These are phyloP conservation scores for Falciphora oryzae DNA, from an alignment of 2,329 filamentous ascomycete species.

Conservation along the genomic window DNA sequence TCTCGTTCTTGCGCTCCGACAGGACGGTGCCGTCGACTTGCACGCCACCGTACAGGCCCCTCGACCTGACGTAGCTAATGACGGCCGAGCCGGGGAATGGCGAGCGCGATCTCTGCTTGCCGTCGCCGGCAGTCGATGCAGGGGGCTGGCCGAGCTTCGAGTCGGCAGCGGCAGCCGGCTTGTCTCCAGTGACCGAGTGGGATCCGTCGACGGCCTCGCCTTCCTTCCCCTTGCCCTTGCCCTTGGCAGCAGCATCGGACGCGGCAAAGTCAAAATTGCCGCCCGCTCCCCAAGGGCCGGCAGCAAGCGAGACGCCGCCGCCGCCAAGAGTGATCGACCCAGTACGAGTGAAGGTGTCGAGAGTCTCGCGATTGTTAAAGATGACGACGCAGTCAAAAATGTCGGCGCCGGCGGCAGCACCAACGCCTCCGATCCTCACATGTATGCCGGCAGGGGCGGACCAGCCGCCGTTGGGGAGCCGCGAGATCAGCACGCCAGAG, in stretches of 20 bases:
- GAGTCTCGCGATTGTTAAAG: constrained; percentile 71
- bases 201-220: constrained; percentile 12
- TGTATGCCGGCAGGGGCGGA: constrained; percentile 78
- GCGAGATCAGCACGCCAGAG: constrained; percentile 53
- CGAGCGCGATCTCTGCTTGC: constrained; percentile 18
- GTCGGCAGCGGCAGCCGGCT: neutral
- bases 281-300: constrained; percentile 64
- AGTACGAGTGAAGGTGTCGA: constrained; percentile 70
- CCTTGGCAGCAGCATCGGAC: constrained; percentile 17
- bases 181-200: constrained; percentile 7
- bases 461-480: constrained; percentile 56
- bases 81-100: constrained; percentile 32
- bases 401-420: constrained; percentile 75
- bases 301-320: constrained; percentile 63
- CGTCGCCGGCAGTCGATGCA: constrained; percentile 10
- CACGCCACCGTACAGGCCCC: constrained; percentile 81
- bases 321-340: neutral
- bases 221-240: constrained; percentile 50
- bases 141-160: constrained; percentile 11
- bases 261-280: constrained; percentile 60
- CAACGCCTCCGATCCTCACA: constrained; percentile 72
- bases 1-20: constrained; percentile 81
- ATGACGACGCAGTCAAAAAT: constrained; percentile 87
- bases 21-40: constrained; percentile 84
- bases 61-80: constrained; percentile 76